Conservation (phyloP, 1,139 yeast genomes). For the Scheffersomyces stambukii region DNA sequence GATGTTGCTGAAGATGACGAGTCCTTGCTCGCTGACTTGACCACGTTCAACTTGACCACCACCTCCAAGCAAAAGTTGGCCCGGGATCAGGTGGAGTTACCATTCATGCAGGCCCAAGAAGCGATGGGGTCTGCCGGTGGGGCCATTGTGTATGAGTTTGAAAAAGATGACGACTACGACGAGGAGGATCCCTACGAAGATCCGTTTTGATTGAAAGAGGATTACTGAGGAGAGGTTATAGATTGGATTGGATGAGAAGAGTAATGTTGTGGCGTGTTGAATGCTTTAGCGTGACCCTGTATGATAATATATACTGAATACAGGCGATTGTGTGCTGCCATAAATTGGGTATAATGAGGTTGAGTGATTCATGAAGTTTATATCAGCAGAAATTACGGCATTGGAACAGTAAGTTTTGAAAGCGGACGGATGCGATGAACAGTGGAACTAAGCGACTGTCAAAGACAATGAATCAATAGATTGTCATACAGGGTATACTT, state of each 20-base stretch:
- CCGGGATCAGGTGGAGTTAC: conserved; percentile 80
- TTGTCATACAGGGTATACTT: too few species aligned
- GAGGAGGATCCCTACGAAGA: conserved; percentile 98
- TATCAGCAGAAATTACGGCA: too few species aligned
- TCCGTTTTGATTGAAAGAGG: conserved; percentile 52
- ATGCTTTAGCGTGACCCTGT: not conserved
- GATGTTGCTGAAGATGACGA: conserved; percentile 29
- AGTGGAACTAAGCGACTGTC: too few species aligned
- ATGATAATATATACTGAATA: conserved; percentile 2
- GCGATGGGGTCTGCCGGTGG: conserved; percentile 70
- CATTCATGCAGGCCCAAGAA: conserved; percentile 82
- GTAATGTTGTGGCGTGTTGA: too few species aligned
- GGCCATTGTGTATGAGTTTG: conserved; percentile 91
- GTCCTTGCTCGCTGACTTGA: conserved; percentile 59
- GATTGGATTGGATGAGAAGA: too few species aligned
- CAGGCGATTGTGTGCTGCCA: conserved; percentile 1
- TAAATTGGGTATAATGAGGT: too few species aligned
- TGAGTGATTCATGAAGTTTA: too few species aligned
- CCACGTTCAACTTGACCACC: conserved; percentile 83
- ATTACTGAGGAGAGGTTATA: too few species aligned
- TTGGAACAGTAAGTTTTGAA: too few species aligned
- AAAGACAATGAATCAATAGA: too few species aligned
- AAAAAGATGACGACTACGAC: conserved; percentile 83
- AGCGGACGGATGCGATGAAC: too few species aligned
- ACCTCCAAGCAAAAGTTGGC: conserved; percentile 72